These are phyloP conservation scores for Nicotiana sylvestris DNA, from an alignment of 257 asterid species.

Conservation along the genomic window DNA sequence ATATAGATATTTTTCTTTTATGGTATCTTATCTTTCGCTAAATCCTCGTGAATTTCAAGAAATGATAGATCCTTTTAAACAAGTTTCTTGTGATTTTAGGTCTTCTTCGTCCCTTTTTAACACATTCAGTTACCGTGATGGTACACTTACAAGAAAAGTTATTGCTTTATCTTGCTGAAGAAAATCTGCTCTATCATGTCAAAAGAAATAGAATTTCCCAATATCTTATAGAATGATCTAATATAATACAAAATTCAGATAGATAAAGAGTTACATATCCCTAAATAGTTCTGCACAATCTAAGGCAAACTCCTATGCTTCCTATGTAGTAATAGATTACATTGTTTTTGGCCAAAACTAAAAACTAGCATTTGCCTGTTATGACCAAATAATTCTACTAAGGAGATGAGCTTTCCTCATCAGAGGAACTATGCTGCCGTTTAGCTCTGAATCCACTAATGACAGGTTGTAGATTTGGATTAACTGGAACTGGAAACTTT, in stretches of 20 bases:
- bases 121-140: too few species aligned
- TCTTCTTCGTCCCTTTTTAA: too few species aligned
- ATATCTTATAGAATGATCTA: not conserved
- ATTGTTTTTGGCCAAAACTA: conserved; percentile 9
- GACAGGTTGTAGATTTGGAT: conserved; percentile 27
- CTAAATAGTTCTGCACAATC: not conserved
- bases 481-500: conserved; percentile 30
- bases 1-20: too few species aligned
- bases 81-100: too few species aligned
- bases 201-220: not conserved
- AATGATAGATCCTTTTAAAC: too few species aligned
- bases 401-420: conserved; percentile 16
- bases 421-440: conserved; percentile 19
- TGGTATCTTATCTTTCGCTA: too few species aligned
- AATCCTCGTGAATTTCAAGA: too few species aligned
- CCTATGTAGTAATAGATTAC: not conserved
- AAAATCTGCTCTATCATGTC: not conserved
- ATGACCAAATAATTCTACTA: not conserved
- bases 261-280: not conserved
- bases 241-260: not conserved
- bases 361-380: not conserved
- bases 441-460: conserved; percentile 6
- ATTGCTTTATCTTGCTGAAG: not conserved
- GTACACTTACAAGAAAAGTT: too few species aligned
- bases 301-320: not conserved